Base-by-base conservation (phyloP, 345 rosid genomes). In the Pugionium cornutum region DNA sequence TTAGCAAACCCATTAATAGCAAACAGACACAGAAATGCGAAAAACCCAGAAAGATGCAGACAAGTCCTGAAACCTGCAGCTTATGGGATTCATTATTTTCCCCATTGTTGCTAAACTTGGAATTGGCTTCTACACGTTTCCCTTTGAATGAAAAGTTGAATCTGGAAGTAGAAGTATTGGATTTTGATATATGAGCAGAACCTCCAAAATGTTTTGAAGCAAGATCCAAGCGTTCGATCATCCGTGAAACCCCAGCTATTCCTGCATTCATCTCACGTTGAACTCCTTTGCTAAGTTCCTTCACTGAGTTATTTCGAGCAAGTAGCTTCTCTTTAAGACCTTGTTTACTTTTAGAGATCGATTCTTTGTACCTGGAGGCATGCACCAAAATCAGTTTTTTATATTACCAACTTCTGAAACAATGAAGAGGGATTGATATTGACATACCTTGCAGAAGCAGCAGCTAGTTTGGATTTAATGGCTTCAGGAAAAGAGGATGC, bases 181-280 rank as follows among this genome's bases (percentile, higher is more conserved):
- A 54, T 45, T 52, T 69, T 47, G 90, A 66, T 18, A 18, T 18
- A 42, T 79, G 67, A 25, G 53, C 48, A 45, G 83, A 66, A 49
- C 76, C 58, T 63, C 79, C 90, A 6, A 75, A 53, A 62, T 83
- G 82, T 74, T 83, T 91, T 31, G 89, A 69, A 55, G 83, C 69
- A 72, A 89, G 68, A 70, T 87, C 97, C 1, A 92, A 66, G 45
- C 87, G 86, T 61, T 87, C 95, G 7, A 89, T 86, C 83, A 92
- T 83, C 18, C 85, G 76, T 35, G 87, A 76, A 66, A 91, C 89
- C 32, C 94, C 92, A 76, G 95, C 89, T 72, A 90, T 70, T 62
- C 92, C 86, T 11, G 91, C 89, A 62, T 79, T 84, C 96, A 92
- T 81, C 76, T 92, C 96, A 30, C 87, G 81, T 79, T 92, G 92